Conservation (phyloP, 2,329 filamentous ascomycete genomes). For the Penicillium sp. region DNA sequence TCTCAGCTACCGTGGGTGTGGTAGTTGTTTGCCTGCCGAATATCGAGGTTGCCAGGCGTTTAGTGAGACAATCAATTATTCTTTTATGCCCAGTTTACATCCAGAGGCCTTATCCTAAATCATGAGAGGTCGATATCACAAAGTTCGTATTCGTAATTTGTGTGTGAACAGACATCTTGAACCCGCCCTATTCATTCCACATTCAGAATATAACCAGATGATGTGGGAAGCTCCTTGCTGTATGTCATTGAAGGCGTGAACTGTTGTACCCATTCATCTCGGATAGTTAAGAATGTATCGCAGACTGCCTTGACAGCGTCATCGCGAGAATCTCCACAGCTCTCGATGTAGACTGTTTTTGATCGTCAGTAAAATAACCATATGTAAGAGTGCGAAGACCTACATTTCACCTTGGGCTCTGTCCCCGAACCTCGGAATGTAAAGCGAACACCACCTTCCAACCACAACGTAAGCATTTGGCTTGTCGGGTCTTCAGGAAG, state of each 20-base stretch:
- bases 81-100: too few species aligned
- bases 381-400: slow-evolving; percentile 17
- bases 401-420: slow-evolving; percentile 63
- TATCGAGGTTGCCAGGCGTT: too few species aligned
- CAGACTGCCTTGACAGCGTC: slow-evolving; percentile 38
- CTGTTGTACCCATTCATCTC: slow-evolving; percentile 39
- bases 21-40: too few species aligned
- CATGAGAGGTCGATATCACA: too few species aligned
- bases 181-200: slow-evolving; percentile 15
- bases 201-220: slow-evolving; percentile 36
- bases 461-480: slow-evolving; percentile 62
- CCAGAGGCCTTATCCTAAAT: too few species aligned
- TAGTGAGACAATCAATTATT: too few species aligned
- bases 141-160: too few species aligned
- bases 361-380: slow-evolving; percentile 1
- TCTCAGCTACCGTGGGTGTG: too few species aligned
- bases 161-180: too few species aligned
- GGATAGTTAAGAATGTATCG: slow-evolving; percentile 36
- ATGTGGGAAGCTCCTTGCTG: slow-evolving; percentile 35
- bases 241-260: slow-evolving; percentile 40
- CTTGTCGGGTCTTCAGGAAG: slow-evolving; percentile 55
- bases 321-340: slow-evolving; percentile 36
- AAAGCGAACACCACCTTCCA: slow-evolving; percentile 54
- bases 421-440: slow-evolving; percentile 61
- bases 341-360: slow-evolving; percentile 44